Evolutionary conservation across 371 early-diverging fungal species (phyloP).

Genomic region (Mucor piriformis): DNA sequence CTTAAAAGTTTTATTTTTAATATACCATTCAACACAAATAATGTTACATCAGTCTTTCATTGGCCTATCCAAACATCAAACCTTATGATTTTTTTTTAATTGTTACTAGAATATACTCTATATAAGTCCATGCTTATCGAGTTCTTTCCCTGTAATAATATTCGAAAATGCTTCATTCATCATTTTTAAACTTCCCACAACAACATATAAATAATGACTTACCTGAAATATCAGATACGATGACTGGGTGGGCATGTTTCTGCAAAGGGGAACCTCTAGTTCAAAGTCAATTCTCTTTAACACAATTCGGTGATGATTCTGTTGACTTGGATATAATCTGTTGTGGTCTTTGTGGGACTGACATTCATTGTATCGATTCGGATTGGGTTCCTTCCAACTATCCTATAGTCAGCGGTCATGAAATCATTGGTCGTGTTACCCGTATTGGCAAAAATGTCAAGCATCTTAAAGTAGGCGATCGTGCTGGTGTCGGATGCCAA

Average conservation of each 20-base stretch:
- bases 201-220: too few species aligned
- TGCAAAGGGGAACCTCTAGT: constrained; percentile 19
- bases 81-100: too few species aligned
- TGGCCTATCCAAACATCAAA: too few species aligned
- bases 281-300: constrained; percentile 28
- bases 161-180: too few species aligned
- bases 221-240: background rate
- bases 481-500: constrained; percentile 73
- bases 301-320: constrained; percentile 48
- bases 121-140: too few species aligned
- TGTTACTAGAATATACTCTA: too few species aligned
- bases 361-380: constrained; percentile 61
- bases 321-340: constrained; percentile 56
- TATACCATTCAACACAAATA: too few species aligned
- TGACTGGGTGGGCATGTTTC: constrained; percentile 29
- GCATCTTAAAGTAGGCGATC: constrained; percentile 58
- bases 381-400: constrained; percentile 59
- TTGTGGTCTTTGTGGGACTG: constrained; percentile 59
- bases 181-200: too few species aligned
- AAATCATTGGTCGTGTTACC: constrained; percentile 54
- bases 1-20: too few species aligned
- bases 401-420: constrained; percentile 61
- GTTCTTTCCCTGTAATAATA: too few species aligned
- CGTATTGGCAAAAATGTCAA: constrained; percentile 47
- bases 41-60: too few species aligned